Percentiles rank a stretch among this genome's conserved stretches.
Conservation (phyloP, 2,329 filamentous ascomycete species). For the Neurospora sp. region DNA sequence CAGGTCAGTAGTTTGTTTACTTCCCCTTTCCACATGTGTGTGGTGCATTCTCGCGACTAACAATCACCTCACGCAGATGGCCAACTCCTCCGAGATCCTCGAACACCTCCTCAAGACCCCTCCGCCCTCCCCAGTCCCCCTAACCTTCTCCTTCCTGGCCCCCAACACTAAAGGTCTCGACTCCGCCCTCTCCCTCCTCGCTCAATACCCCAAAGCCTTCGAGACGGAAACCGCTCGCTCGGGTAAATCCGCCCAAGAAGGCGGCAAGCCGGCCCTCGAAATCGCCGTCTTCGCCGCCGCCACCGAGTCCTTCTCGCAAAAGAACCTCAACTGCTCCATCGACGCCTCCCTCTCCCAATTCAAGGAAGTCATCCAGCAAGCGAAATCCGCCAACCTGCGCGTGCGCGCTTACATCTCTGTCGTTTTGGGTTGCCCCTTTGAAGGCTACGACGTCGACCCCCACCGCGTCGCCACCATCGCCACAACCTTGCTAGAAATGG, state of each 20-base stretch:
- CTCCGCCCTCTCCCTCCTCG: conserved; percentile 46
- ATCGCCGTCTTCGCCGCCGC: conserved; percentile 75
- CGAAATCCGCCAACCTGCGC: conserved; percentile 53
- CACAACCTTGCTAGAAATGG: conserved; percentile 63
- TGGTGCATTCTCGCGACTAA: not conserved
- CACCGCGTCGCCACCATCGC: conserved; percentile 57
- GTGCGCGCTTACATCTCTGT: conserved; percentile 75
- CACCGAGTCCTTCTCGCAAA: conserved; percentile 69
- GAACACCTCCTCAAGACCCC: conserved; percentile 53
- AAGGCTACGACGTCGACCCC: conserved; percentile 54
- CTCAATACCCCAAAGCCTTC: conserved; percentile 38
- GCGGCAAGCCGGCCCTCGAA: conserved; percentile 44
- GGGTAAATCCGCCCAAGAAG: not conserved
- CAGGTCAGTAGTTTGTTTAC: conserved; percentile 41
- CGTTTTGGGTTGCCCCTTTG: conserved; percentile 71
- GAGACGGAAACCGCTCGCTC: conserved; percentile 38
- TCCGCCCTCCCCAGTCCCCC: conserved; percentile 40
- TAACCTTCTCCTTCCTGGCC: conserved; percentile 72
- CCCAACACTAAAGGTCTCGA: conserved; percentile 67
- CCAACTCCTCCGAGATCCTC: conserved; percentile 57
- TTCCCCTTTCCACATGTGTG: not conserved
- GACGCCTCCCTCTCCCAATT: conserved; percentile 60
- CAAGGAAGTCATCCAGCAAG: conserved; percentile 56
- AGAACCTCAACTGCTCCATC: conserved; percentile 75
- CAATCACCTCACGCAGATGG: conserved; percentile 13